Base-by-base conservation (phyloP, 352 stramenopile species). In the Pythium aquatile region DNA sequence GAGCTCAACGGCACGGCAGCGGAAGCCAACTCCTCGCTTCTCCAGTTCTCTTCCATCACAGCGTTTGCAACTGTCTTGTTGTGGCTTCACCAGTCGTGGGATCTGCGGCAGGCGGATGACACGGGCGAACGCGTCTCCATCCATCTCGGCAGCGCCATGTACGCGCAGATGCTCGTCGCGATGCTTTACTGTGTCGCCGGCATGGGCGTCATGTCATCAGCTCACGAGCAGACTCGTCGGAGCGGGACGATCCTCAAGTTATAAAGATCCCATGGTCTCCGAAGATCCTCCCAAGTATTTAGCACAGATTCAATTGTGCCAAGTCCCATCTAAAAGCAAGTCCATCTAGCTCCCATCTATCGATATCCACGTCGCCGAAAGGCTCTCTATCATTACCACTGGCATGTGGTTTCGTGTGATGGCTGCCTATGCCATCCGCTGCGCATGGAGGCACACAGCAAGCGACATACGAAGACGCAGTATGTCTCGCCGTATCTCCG, bases 61-160 rank as follows among this genome's bases (percentile, higher is more conserved):
- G 26, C 65, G 29, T 55, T 71, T 9, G 44, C 48, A 1, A 51
- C 44, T 0, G 53, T 71, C 7, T 8, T 71, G 16, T n/a, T 66
- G 35, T 71, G 65, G 65, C 58, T 66, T 10, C 52, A 66, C 32
- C 65, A 71, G 58, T 66, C 65, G 44, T 63, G 24, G 29, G 65
- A 71, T 28, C 33, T 71, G 32, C 65, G 65, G 51, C 56, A 55
- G 26, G 49, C 20, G 1, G 51, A 61, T 24, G 53, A 66, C 44
- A 56, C 58, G 7, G 46, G 58, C 20, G 53, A 55, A 11, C 65
- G 55, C 13, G 54, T 63, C 13, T 71, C 65, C 3, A 71, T 71
- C 52, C 33, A 63, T 17, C 29, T 71, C 7, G 65, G 65, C n/a
- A 29, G 42, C 44, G 58, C 58, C 14, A 60, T 58, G 32, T 71